A percentile compares a stretch with the other conserved stretches of the same genome.
Conservation (phyloP, 2,329 filamentous ascomycete genomes). For the Emmonsiellopsis sp. region DNA sequence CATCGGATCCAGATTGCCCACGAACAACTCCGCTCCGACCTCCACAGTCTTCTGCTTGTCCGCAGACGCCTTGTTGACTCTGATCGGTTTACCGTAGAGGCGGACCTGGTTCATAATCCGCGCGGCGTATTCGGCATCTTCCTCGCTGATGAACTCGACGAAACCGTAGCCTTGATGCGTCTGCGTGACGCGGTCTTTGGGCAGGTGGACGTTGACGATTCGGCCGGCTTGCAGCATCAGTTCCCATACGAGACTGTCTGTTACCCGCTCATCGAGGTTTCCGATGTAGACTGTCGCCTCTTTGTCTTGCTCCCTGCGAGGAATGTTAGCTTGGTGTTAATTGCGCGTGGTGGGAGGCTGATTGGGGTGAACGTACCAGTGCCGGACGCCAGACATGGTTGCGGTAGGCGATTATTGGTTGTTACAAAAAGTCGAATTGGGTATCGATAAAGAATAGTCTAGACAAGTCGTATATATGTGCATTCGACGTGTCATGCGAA, state of each 20-base stretch:
- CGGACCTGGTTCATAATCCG: slow-evolving; percentile 95
- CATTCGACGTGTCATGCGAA: too few species aligned
- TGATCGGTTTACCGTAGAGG: slow-evolving; percentile 85
- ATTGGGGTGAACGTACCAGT: slow-evolving; percentile 50
- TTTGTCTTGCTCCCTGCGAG: slow-evolving; percentile 85
- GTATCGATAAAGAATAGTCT: too few species aligned
- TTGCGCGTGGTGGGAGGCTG: too few species aligned
- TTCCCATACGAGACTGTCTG: slow-evolving; percentile 87
- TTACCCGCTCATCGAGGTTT: slow-evolving; percentile 94
- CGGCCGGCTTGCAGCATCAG: slow-evolving; percentile 96
- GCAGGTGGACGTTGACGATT: slow-evolving; percentile 95
- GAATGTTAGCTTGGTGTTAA: slow-evolving; percentile 13
- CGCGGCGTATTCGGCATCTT: slow-evolving; percentile 92
- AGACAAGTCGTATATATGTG: too few species aligned
- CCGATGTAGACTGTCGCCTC: slow-evolving; percentile 97
- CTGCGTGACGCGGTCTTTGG: slow-evolving; percentile 95
- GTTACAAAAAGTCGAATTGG: too few species aligned
- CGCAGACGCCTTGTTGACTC: slow-evolving; percentile 87
- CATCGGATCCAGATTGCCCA: slow-evolving; percentile 89
- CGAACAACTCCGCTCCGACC: slow-evolving; percentile 92
- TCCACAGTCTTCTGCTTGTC: slow-evolving; percentile 92
- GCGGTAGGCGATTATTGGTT: not conserved
- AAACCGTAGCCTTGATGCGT: slow-evolving; percentile 97
- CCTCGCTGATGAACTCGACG: slow-evolving; percentile 92
- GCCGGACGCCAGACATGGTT: slow-evolving; percentile 59